Evolutionary conservation across 2,329 filamentous ascomycete genomes (phyloP), one percentile per base, ranked within the genome.

Genomic region (Nectriaceae sp.): DNA sequence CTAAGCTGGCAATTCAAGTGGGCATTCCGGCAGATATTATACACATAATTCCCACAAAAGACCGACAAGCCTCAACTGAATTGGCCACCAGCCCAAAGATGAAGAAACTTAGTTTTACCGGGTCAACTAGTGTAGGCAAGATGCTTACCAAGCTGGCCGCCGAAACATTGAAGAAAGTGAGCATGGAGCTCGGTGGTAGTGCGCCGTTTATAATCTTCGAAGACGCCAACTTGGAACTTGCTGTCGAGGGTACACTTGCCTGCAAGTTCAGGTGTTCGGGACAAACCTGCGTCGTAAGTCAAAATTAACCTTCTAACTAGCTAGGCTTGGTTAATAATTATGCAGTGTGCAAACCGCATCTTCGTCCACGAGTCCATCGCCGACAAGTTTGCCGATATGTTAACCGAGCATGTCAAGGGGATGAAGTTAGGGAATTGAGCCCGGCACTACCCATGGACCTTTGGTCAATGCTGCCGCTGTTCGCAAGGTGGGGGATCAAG

Each of bases 141-240:
- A 80, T 83, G 53, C 75, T 88, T 44, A 82, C 82, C 3, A 66
- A 73, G 10, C 74, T 74, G 4, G 80, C 80, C 2, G 83, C 82
- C n/a, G 78, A 80, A 59, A 73, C 81, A 53, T 70, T 87, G 42
- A 88, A 88, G 69, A 84, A 84, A 0, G 74, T 82, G 5, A 68
- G 87, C 1, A 75, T 88, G 66, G 85, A 89, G 63, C 72, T 88
- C 1, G 85, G 85, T 6, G 85, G 85, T 13, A 89, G 88, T 63
- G 83, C 85, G 0, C 85, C 85, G 1, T 88, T 88, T 67, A 88
- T 89, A 51, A 84, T 89, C 36, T 89, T 89, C 59, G 84, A 88
- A 54, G 85, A 88, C 58, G 79, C 85, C n/a, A 83, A 88, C 59
- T 70, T 89, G 18, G 84, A 88, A 42, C 71, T 72, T 11, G 85